phyloP scores from a whole-genome alignment of 768 basidiomycete species.

The Russula olivacea region DNA sequence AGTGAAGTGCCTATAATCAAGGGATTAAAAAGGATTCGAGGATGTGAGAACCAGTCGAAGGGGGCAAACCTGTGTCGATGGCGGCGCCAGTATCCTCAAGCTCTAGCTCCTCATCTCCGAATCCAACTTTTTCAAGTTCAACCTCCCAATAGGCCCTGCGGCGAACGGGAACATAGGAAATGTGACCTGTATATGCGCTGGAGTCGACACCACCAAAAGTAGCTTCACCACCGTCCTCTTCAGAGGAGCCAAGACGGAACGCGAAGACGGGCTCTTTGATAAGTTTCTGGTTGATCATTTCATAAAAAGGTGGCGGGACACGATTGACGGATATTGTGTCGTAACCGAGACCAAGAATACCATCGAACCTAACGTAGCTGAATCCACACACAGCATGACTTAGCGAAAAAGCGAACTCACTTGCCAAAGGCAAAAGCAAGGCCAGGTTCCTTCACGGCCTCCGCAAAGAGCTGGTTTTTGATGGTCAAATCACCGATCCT shows the following conservation, averaged over 20 bases:
- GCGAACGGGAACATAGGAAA: conserved; percentile 84
- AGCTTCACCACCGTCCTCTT: conserved; percentile 85
- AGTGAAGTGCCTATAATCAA: conserved; percentile 70
- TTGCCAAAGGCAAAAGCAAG: conserved; percentile 96
- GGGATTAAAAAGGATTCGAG: neutral
- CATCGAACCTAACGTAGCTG: conserved; percentile 66
- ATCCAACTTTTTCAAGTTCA: conserved; percentile 78
- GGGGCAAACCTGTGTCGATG: conserved; percentile 67
- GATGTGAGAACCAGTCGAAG: conserved; percentile 9
- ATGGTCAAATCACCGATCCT: conserved; percentile 79
- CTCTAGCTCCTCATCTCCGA: conserved; percentile 84
- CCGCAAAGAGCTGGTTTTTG: conserved; percentile 80
- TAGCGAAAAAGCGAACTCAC: conserved; percentile 41
- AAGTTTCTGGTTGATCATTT: conserved; percentile 77
- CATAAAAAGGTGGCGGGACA: conserved; percentile 91
- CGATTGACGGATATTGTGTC: conserved; percentile 94
- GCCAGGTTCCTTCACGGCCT: conserved; percentile 93
- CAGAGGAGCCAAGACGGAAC: conserved; percentile 85
- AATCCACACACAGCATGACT: neutral
- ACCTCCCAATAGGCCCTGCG: conserved; percentile 99
- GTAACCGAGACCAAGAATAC: conserved; percentile 90
- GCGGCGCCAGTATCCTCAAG: conserved; percentile 92
- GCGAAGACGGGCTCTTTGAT: conserved; percentile 86
- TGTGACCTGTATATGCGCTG: conserved; percentile 68
- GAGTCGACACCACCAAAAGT: conserved; percentile 87